A percentile compares a stretch with the other conserved stretches of the same genome.
Conservation (phyloP, 306 rosid species). For the Parietaria judaica region DNA sequence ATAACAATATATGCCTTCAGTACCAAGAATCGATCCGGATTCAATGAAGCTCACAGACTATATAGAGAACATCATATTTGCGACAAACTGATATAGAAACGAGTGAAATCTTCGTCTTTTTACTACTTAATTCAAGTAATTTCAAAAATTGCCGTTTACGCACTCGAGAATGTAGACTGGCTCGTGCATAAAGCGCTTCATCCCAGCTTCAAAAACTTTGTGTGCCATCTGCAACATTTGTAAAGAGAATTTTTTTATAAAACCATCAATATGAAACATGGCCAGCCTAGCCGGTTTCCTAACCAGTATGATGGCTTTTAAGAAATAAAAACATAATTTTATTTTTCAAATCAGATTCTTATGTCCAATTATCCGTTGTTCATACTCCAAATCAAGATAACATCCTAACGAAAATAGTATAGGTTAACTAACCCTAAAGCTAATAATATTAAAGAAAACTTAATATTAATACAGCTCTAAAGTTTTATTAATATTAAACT, state of each 20-base stretch:
- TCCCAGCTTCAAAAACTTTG: slow-evolving; percentile 88
- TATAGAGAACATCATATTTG: neutral
- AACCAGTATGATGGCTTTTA: no score
- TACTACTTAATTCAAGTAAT: neutral
- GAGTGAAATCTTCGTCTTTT: no score
- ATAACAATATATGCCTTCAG: neutral
- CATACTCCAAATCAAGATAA: neutral
- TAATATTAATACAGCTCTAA: no score
- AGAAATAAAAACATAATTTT: no score
- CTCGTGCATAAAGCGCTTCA: slow-evolving; percentile 85
- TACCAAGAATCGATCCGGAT: neutral
- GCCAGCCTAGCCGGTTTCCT: neutral
- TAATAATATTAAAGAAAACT: no score
- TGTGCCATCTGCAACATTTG: slow-evolving; percentile 76
- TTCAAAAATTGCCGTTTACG: slow-evolving; percentile 20
- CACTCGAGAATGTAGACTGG: slow-evolving; percentile 93
- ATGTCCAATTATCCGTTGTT: no score
- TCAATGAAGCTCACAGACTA: neutral
- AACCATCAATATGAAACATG: neutral
- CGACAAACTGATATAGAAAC: no score
- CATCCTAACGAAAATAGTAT: no score
- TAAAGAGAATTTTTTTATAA: slow-evolving; percentile 4
- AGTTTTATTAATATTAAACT: no score
- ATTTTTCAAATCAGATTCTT: no score
- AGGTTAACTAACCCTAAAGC: no score